These are phyloP conservation scores for Uncinocarpus reesii DNA, from an alignment of 2,329 filamentous ascomycete species.

Conservation along the genomic window DNA sequence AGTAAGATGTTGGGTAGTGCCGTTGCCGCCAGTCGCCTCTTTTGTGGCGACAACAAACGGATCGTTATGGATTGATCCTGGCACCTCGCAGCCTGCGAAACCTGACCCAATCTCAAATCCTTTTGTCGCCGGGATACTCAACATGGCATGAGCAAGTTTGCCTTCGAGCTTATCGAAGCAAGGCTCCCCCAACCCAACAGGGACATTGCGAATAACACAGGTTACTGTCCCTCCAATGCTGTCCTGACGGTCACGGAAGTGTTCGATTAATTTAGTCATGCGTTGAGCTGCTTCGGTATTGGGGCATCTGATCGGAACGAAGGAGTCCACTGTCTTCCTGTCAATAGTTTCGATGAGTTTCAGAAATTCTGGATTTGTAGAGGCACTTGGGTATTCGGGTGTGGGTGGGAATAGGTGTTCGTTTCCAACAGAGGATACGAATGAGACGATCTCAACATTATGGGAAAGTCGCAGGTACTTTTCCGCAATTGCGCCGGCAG, in stretches of 20 bases:
- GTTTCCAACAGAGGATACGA: slow-evolving; percentile 73
- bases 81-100: slow-evolving; percentile 75
- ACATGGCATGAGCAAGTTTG: slow-evolving; percentile 81
- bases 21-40: slow-evolving; percentile 25
- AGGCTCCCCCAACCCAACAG: slow-evolving; percentile 80
- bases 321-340: slow-evolving; percentile 63
- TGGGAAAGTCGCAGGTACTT: slow-evolving; percentile 77
- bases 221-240: slow-evolving; percentile 92
- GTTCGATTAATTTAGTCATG: slow-evolving; percentile 72
- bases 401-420: slow-evolving; percentile 68
- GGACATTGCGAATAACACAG: slow-evolving; percentile 79
- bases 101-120: slow-evolving; percentile 93
- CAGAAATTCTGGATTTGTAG: slow-evolving; percentile 70
- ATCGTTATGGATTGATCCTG: slow-evolving; percentile 87
- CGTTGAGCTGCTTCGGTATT: slow-evolving; percentile 51
- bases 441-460: slow-evolving; percentile 83
- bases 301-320: slow-evolving; percentile 81
- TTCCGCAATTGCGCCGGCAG: slow-evolving; percentile 83
- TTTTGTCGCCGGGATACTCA: slow-evolving; percentile 89
- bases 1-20: slow-evolving; percentile 49
- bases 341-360: slow-evolving; percentile 61
- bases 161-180: slow-evolving; percentile 95
- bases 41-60: slow-evolving; percentile 57
- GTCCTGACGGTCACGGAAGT: slow-evolving; percentile 67
- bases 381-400: slow-evolving; percentile 54